phyloP scores from a whole-genome alignment of 1,284 basidiomycete species.

The Fistulinella cinereoalba region DNA sequence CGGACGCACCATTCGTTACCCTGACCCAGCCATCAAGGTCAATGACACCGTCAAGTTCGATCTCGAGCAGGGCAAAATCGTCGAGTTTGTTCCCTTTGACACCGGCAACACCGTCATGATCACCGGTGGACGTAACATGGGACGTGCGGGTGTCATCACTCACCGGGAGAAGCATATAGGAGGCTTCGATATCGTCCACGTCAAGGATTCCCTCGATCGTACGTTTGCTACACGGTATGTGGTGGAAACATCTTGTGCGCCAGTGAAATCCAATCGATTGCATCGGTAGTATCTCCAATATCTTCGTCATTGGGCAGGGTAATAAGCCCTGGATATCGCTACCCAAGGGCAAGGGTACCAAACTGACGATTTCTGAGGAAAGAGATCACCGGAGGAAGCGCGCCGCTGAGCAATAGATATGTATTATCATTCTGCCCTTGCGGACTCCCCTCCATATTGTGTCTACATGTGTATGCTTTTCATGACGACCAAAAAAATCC shows the following conservation, averaged over 20 bases:
- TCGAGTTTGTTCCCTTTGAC: slow-evolving; percentile 94
- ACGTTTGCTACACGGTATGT: slow-evolving; percentile 93
- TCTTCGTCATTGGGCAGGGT: slow-evolving; percentile 97
- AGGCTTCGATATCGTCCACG: slow-evolving; percentile 97
- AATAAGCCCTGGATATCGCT: slow-evolving; percentile 96
- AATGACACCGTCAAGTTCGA: slow-evolving; percentile 99
- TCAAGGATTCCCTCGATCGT: slow-evolving; percentile 93
- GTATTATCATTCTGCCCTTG: slow-evolving; percentile 17
- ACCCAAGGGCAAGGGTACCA: slow-evolving; percentile 97
- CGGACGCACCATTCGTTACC: slow-evolving; percentile 99
- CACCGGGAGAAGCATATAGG: slow-evolving; percentile 97
- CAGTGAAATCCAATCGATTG: slow-evolving; percentile 4
- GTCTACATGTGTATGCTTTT: slow-evolving; percentile 20
- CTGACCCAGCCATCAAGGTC: slow-evolving; percentile 93
- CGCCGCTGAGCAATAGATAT: slow-evolving; percentile 55
- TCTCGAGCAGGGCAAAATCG: slow-evolving; percentile 92
- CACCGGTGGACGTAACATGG: slow-evolving; percentile 99
- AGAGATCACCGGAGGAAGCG: slow-evolving; percentile 77
- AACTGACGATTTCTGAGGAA: slow-evolving; percentile 88
- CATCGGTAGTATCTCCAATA: slow-evolving; percentile 79
- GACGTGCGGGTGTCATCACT: slow-evolving; percentile 93
- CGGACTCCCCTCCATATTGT: slow-evolving; percentile 24
- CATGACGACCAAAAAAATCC: slow-evolving; percentile 21
- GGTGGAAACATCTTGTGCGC: background rate
- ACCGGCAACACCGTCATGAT: slow-evolving; percentile 97